Percentiles rank a stretch among this genome's conserved stretches.
Evolutionary conservation across 805 yeast species (phyloP).

Genomic region (Priceomyces castillae): DNA sequence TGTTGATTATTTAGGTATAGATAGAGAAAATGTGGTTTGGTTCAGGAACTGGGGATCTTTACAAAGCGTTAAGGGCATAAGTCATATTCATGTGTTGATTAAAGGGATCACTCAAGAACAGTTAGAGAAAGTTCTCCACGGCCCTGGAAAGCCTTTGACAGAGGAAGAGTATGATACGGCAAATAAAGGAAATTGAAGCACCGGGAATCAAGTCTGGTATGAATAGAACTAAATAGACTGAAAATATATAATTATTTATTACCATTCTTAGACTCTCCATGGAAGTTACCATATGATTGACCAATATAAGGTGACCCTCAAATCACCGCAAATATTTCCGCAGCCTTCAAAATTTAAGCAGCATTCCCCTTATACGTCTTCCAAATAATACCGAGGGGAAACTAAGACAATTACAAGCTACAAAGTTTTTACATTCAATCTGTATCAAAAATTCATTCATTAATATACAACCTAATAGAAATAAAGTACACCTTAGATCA

Average conservation of each 20-base stretch:
- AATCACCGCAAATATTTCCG: no score
- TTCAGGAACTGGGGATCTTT: conserved; percentile 68
- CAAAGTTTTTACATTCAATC: background rate
- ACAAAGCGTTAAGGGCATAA: conserved; percentile 64
- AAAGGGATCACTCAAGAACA: conserved; percentile 34
- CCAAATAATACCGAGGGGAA: no score
- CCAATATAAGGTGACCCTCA: no score
- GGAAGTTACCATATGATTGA: no score
- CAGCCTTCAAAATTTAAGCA: no score
- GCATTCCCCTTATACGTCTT: no score
- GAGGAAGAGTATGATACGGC: conserved; percentile 9
- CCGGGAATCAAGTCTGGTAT: no score
- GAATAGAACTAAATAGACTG: no score
- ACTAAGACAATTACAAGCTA: no score
- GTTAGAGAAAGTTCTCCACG: conserved; percentile 13
- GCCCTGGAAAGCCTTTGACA: conserved; percentile 16
- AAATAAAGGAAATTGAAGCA: no score
- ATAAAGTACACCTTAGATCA: conserved; percentile 6
- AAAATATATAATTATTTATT: no score
- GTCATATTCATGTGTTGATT: conserved; percentile 68
- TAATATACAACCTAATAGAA: conserved; percentile 6
- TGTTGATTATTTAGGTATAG: conserved; percentile 39
- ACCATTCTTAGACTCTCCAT: no score
- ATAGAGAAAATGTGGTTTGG: conserved; percentile 50
- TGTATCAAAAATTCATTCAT: conserved; percentile 1